Evolutionary conservation across 164 flowering plant genomes (phyloP), one percentile per base, ranked within the genome.

Genomic region (Nelumbo lutea): DNA sequence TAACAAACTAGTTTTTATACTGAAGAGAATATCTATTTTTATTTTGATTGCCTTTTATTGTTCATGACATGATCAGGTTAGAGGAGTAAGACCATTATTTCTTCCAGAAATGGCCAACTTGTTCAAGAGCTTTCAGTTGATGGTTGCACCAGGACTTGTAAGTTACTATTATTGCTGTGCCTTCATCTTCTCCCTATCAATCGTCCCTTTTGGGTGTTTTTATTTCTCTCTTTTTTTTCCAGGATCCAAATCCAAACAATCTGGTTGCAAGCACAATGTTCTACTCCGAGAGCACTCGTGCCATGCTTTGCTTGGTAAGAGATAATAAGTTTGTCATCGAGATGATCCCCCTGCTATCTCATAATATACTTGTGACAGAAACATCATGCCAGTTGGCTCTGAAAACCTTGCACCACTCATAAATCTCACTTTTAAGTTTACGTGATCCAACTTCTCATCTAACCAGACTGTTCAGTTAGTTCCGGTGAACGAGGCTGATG

Each of bases 161-260:
- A 81, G 94, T 82, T 65, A 27, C 27, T 59, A 3, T 63, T 73
- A 50, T 42, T 59, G 48, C 59, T 73, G 11, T 40, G 8, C 6
- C n/a, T 27, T 42, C 8, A 11, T 9, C 48, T 47, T 65, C 9
- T 59, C 13, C 27, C 9, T 59, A 15, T 58, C 15, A 8, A 38
- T 9, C 27, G 46, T 53, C 50, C 11, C 5, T 38, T 44, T 15
- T 40, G 14, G 46, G 45, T 61, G 38, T 27, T 42, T 10, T 38
- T 62, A 9, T 14, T 42, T 57, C 10, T 61, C 40, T 69, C 38
- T 75, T 27, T 27, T 27, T 27, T 27, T 27, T 88, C 44, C 81
- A 96, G 99, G 99, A 96, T 81, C 99, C 99, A 57, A 96, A 96
- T 81, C 86, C 98, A 15, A 93, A 93, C 77, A 96, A 96, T 77